phyloP scores from a whole-genome alignment of 73 alveolate genomes.

The Symbiodinium pilosum region DNA sequence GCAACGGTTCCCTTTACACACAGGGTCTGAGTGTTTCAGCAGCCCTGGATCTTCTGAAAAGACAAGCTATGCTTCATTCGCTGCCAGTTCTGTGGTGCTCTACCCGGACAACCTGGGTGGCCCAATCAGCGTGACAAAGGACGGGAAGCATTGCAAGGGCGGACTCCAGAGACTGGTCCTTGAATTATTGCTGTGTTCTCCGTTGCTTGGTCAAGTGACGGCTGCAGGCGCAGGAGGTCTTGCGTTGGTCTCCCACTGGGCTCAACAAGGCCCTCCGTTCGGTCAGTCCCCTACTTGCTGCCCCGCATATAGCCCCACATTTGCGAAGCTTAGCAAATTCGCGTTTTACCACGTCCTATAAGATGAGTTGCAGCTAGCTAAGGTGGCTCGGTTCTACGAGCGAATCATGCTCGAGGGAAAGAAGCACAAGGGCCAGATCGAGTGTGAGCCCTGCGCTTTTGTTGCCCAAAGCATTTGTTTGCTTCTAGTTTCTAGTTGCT shows the following conservation, averaged over 20 bases:
- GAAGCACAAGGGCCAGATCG: constrained; percentile 48
- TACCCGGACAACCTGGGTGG: constrained; percentile 76
- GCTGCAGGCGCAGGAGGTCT: constrained; percentile 38
- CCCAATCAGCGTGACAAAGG: constrained; percentile 85
- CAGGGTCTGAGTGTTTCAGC: too few relatives aligned
- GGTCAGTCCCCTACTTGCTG: neutral
- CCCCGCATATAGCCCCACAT: too few relatives aligned
- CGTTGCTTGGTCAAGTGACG: neutral
- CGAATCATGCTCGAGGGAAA: constrained; percentile 80
- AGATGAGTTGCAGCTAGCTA: too few relatives aligned
- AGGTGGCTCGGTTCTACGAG: constrained; percentile 94
- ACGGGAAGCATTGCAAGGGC: neutral
- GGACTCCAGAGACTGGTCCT: neutral
- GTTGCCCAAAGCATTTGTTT: neutral
- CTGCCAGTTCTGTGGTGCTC: constrained; percentile 37
- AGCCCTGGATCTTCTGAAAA: too few relatives aligned
- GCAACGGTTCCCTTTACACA: too few relatives aligned
- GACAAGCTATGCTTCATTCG: neutral
- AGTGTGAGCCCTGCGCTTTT: neutral
- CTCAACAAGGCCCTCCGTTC: constrained; percentile 85
- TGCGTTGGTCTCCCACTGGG: constrained; percentile 84
- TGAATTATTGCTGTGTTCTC: too few relatives aligned
- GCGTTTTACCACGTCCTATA: too few relatives aligned
- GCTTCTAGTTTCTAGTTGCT: neutral
- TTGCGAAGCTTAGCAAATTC: too few relatives aligned